Evolutionary conservation across 257 asterid genomes (phyloP).

Genomic region (Paraleonurus japonicus): DNA sequence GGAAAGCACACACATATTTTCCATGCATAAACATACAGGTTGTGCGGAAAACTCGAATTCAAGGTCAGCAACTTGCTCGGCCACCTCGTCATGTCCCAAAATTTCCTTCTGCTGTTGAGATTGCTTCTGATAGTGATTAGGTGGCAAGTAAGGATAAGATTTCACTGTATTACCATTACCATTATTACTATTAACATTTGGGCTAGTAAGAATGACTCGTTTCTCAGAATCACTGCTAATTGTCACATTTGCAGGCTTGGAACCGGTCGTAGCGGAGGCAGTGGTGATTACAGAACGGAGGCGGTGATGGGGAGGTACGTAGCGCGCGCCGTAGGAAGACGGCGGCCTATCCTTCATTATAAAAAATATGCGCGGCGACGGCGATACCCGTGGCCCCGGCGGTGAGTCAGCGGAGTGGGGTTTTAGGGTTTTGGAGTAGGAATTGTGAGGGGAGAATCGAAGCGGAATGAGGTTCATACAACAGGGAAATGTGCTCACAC

Average conservation of each 20-base stretch:
- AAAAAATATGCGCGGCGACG: conserved; percentile 22
- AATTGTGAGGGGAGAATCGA: conserved; percentile 32
- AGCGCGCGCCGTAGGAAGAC: conserved; percentile 46
- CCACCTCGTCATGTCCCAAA: conserved; percentile 32
- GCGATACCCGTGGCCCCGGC: conserved; percentile 20
- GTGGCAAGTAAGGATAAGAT: conserved; percentile 49
- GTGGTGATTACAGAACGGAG: conserved; percentile 39
- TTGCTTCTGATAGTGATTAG: conserved; percentile 39
- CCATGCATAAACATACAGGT: conserved; percentile 40
- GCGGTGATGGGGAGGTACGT: conserved; percentile 82
- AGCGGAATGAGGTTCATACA: conserved; percentile 55
- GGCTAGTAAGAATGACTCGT: conserved; percentile 30
- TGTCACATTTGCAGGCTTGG: conserved; percentile 29
- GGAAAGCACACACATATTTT: background rate
- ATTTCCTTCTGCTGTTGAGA: conserved; percentile 39
- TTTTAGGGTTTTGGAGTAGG: conserved; percentile 50
- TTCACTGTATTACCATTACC: conserved; percentile 27
- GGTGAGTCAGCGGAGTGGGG: conserved; percentile 32
- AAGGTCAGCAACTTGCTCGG: conserved; percentile 37
- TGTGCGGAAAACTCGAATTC: conserved; percentile 44
- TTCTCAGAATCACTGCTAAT: conserved; percentile 23
- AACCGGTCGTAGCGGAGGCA: conserved; percentile 32
- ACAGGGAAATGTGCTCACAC: conserved; percentile 17
- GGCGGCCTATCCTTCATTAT: conserved; percentile 65
- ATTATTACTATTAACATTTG: conserved; percentile 23